These are phyloP conservation scores for Plasmopara halstedii DNA, from an alignment of 352 stramenopile genomes.

Conservation along the genomic window DNA sequence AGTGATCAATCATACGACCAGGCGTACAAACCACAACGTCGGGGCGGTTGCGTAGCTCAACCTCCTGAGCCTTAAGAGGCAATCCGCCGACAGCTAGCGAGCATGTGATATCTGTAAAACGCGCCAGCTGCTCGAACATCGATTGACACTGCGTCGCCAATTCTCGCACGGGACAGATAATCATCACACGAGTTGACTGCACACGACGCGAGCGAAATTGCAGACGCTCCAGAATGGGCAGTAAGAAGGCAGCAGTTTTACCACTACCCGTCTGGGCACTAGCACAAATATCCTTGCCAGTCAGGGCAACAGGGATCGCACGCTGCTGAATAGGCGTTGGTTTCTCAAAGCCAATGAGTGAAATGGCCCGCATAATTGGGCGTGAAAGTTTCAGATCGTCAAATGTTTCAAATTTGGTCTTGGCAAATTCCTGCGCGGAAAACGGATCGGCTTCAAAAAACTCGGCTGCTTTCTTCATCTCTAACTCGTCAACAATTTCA, in stretches of 20 bases:
- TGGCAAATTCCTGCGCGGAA: slow-evolving; percentile 63
- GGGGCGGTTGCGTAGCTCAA: slow-evolving; percentile 91
- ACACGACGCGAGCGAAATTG: slow-evolving; percentile 88
- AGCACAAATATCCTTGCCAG: slow-evolving; percentile 96
- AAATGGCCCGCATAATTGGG: slow-evolving; percentile 94
- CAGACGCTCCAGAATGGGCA: slow-evolving; percentile 96
- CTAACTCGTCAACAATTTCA: slow-evolving; percentile 61
- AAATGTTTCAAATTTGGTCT: slow-evolving; percentile 90
- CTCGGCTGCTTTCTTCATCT: slow-evolving; percentile 70
- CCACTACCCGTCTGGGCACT: slow-evolving; percentile 95
- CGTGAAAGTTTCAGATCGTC: slow-evolving; percentile 95
- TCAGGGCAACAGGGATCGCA: slow-evolving; percentile 91
- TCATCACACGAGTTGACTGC: slow-evolving; percentile 90
- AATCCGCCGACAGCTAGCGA: slow-evolving; percentile 92
- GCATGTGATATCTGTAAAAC: slow-evolving; percentile 94
- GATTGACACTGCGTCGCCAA: slow-evolving; percentile 93
- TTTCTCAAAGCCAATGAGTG: slow-evolving; percentile 94
- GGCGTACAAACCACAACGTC: slow-evolving; percentile 98
- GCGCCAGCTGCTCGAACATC: slow-evolving; percentile 93
- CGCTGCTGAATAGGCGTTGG: slow-evolving; percentile 93
- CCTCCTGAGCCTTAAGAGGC: slow-evolving; percentile 87
- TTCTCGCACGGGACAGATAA: slow-evolving; percentile 97
- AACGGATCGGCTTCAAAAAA: slow-evolving; percentile 82
- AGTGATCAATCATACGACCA: slow-evolving; percentile 96
- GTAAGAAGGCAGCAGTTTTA: slow-evolving; percentile 97